Percentiles rank a stretch among this genome's conserved stretches.
phyloP scores from a whole-genome alignment of 805 yeast species.

The Metschnikowia shivogae region DNA sequence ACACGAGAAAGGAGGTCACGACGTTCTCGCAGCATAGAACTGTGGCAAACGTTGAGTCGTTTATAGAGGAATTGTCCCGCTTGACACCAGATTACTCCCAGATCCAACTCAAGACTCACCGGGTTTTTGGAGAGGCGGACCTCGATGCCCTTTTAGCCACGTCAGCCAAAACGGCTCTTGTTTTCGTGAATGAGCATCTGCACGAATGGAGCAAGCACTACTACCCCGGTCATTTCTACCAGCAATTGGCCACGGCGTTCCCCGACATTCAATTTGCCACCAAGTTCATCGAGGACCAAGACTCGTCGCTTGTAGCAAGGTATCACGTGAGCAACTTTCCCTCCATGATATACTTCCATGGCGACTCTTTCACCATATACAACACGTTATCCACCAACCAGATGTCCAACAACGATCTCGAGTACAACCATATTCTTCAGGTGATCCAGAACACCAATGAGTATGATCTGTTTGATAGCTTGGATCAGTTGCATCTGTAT shows the following conservation, averaged over 20 bases:
- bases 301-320: constrained; percentile 19
- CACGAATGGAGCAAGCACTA: constrained; percentile 31
- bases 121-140: background rate
- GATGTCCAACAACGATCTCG: constrained; percentile 16
- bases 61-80: constrained; percentile 8
- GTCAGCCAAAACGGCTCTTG: constrained; percentile 4
- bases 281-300: constrained; percentile 23
- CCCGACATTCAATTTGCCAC: constrained; percentile 21
- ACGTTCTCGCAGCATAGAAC: constrained; percentile 27
- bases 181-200: constrained; percentile 9
- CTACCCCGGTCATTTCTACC: constrained; percentile 34
- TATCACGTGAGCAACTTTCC: constrained; percentile 31
- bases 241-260: constrained; percentile 20
- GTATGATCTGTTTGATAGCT: constrained; percentile 8
- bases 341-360: constrained; percentile 25
- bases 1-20: constrained; percentile 37
- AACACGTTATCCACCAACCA: constrained; percentile 23
- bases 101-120: background rate
- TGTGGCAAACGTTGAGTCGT: constrained; percentile 11
- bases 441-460: constrained; percentile 8
- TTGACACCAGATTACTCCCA: constrained; percentile 6
- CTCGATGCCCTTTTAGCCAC: background rate
- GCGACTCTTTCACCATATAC: constrained; percentile 22
- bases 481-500: constrained; percentile 6
- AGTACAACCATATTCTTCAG: constrained; percentile 13